Evolutionary conservation across 2,329 filamentous ascomycete species (phyloP).

Genomic region (Magnaporthiopsis poae): DNA sequence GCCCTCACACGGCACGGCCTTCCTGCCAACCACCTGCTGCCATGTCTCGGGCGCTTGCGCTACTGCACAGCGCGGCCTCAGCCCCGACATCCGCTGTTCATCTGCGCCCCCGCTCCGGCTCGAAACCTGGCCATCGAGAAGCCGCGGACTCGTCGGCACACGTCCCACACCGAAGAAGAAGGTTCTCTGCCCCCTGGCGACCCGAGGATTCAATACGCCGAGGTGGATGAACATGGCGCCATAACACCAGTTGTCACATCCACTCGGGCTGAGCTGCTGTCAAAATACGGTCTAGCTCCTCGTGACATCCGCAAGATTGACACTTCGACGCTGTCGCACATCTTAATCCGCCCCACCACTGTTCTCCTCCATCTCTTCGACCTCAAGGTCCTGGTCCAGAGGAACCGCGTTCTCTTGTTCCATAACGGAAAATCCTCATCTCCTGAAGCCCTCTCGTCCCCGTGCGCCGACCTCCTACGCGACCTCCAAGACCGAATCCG

Average conservation of each 20-base stretch:
- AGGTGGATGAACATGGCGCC: constrained; percentile 84
- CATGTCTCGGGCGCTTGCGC: not conserved
- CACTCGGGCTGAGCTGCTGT: constrained; percentile 93
- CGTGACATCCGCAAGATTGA: constrained; percentile 96
- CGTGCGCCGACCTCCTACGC: constrained; percentile 95
- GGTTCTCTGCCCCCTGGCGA: constrained; percentile 34
- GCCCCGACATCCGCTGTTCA: not conserved
- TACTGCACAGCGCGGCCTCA: not conserved
- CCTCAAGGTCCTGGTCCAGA: constrained; percentile 87
- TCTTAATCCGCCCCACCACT: constrained; percentile 81
- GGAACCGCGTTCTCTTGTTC: constrained; percentile 83
- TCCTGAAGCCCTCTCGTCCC: constrained; percentile 50
- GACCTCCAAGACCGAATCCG: constrained; percentile 86
- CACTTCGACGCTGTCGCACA: constrained; percentile 87
- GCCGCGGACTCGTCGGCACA: too few species aligned
- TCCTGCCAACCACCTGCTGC: not conserved
- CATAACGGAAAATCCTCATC: constrained; percentile 91
- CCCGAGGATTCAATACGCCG: constrained; percentile 79
- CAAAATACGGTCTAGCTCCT: constrained; percentile 85
- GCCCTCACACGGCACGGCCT: not conserved
- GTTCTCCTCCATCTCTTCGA: constrained; percentile 93
- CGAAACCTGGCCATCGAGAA: not conserved
- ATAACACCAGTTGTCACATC: constrained; percentile 90
- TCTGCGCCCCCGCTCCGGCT: not conserved
- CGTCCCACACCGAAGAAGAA: not conserved